phyloP scores from a whole-genome alignment of 345 rosid species.

The Salix dunnii region DNA sequence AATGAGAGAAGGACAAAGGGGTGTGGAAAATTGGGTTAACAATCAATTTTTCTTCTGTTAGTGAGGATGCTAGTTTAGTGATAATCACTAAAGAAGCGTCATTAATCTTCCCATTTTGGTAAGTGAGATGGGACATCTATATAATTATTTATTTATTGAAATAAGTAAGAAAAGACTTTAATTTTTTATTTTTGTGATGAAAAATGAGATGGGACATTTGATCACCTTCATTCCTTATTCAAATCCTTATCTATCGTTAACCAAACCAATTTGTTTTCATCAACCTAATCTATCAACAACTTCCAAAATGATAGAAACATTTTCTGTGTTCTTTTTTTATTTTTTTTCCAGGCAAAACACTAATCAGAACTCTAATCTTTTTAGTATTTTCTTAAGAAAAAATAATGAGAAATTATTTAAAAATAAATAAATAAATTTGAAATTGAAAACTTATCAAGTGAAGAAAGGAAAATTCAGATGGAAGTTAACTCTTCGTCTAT shows the following conservation, averaged over 20 bases:
- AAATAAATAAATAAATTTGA: slow-evolving; percentile 11
- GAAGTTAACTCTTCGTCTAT: slow-evolving; percentile 34
- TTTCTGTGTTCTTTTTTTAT: neutral
- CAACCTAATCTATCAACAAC: slow-evolving; percentile 40
- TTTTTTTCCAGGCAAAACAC: neutral
- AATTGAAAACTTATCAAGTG: neutral
- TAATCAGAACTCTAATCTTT: neutral
- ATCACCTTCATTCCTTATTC: slow-evolving; percentile 1
- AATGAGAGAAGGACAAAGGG: neutral
- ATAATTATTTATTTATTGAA: too few species aligned
- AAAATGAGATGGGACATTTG: slow-evolving; percentile 22
- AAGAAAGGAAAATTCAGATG: slow-evolving; percentile 42
- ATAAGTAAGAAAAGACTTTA: too few species aligned
- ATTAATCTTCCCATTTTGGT: neutral
- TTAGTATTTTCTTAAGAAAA: too few species aligned
- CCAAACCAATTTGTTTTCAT: slow-evolving; percentile 34
- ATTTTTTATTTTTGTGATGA: too few species aligned
- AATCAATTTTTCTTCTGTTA: neutral
- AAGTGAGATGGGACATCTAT: slow-evolving; percentile 19
- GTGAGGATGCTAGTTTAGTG: neutral
- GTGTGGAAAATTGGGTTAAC: neutral
- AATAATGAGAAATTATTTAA: neutral
- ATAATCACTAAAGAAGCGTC: neutral
- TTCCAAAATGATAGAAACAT: slow-evolving; percentile 2
- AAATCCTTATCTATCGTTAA: slow-evolving; percentile 17